Base-by-base conservation (phyloP, 2,329 filamentous ascomycete genomes). In the Calonectria henricotiae region DNA sequence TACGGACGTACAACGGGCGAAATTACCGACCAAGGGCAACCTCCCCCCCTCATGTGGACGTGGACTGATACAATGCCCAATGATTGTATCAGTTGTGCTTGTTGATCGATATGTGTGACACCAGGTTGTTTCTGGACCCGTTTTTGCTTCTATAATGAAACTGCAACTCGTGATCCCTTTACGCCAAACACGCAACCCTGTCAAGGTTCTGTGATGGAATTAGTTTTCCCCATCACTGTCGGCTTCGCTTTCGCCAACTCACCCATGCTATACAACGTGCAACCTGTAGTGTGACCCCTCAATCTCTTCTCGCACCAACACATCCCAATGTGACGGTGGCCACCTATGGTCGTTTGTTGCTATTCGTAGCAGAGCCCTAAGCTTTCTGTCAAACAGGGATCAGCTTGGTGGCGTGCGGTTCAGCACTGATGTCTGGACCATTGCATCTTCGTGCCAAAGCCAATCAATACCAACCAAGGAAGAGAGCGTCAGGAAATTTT, bases 351-450 rank as follows among this genome's bases (percentile, higher is more conserved):
- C 20, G 47, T 13, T 47, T 62, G 62, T 43, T 62, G 25, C 67
- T 69, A 69, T 66, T 55, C 65, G 66, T 69, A 69, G 67, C 55
- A 69, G 41, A 55, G 49, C 39, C 62, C 65, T 62, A 65, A 69
- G 67, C 62, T 69, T 69, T 69, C 55, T 69, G 46, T 69, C 67
- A 69, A 39, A 62, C 67, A 69, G 62, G 67, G 67, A 54, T 66
- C 37, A 13, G 30, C 55, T 46, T 41, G 44, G 55, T 62, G 55
- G 55, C 46, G 32, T 65, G 37, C 39, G 55, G 37, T 32, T 62
- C 62, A 62, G 62, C 62, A 47, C 43, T 3, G 30, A 44, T 49
- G 51, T 41, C 66, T 39, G 30, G 47, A 60, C 49, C 61, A 54
- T 62, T 44, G 23, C 39, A 58, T 58, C 39, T 39, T 17, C 12